A percentile compares a stretch with the other conserved stretches of the same genome.
Evolutionary conservation across 2,329 filamentous ascomycete species (phyloP).

Genomic region (Blastomyces emzantsi): DNA sequence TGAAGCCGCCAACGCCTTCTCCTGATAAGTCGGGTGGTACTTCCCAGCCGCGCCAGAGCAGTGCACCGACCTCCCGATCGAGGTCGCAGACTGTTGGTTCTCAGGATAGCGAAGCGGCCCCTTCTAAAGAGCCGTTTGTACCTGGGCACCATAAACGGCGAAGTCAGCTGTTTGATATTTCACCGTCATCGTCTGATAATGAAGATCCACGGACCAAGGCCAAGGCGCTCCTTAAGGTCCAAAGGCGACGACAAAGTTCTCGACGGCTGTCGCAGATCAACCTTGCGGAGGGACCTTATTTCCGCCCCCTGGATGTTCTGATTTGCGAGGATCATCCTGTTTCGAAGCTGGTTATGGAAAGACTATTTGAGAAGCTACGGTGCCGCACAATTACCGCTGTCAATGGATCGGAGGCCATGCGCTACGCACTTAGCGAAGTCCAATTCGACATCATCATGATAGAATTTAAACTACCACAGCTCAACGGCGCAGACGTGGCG

Average conservation of each 20-base stretch:
- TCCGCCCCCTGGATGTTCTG: conserved; percentile 83
- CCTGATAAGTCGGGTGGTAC: conserved; percentile 56
- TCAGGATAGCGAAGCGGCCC: conserved; percentile 72
- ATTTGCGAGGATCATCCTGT: conserved; percentile 98
- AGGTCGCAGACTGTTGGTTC: conserved; percentile 90
- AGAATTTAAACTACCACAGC: conserved; percentile 89
- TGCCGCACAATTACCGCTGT: conserved; percentile 88
- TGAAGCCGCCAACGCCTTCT: conserved; percentile 33
- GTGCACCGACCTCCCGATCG: conserved; percentile 55
- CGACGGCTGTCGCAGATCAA: conserved; percentile 86
- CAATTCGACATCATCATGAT: conserved; percentile 99
- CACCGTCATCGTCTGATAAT: conserved; percentile 94
- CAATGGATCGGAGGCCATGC: conserved; percentile 83
- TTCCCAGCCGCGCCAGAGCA: conserved; percentile 47
- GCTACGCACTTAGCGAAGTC: conserved; percentile 92
- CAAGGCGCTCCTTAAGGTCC: conserved; percentile 82
- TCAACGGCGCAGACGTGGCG: conserved; percentile 90
- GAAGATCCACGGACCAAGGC: conserved; percentile 89
- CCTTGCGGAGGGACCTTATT: conserved; percentile 71
- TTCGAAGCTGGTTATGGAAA: conserved; percentile 97
- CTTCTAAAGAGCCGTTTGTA: conserved; percentile 54
- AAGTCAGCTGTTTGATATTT: conserved; percentile 93
- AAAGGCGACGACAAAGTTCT: conserved; percentile 91
- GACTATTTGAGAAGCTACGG: conserved; percentile 84
- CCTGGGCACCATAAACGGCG: conserved; percentile 74